Percentiles rank a stretch among this genome's conserved stretches.
phyloP scores from a whole-genome alignment of 2,329 filamentous ascomycete genomes.

The Calonectria hawksworthii region DNA sequence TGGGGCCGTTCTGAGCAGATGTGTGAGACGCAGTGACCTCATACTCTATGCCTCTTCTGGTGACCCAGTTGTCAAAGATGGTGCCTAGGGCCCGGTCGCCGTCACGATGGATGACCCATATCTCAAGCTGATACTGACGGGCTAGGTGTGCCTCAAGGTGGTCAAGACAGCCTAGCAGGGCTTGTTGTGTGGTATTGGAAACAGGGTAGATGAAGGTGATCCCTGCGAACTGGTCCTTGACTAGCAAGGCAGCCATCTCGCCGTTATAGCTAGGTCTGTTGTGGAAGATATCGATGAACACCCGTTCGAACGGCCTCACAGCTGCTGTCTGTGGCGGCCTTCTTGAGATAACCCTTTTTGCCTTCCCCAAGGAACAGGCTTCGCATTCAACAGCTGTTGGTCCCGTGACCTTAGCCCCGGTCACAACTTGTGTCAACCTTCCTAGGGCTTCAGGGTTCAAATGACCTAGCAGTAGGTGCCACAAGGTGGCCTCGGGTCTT shows the following conservation, averaged over 20 bases:
- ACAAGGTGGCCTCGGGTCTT: neutral
- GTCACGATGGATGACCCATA: constrained; percentile 11
- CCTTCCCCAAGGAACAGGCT: neutral
- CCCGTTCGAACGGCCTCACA: neutral
- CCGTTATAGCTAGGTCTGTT: constrained; percentile 7
- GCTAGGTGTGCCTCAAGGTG: neutral
- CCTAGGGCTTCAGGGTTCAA: neutral
- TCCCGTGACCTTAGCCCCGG: neutral
- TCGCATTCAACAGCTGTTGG: neutral
- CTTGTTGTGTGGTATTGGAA: neutral
- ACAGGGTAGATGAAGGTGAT: neutral
- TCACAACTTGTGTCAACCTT: neutral
- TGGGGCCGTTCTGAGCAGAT: constrained; percentile 11
- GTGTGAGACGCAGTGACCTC: neutral
- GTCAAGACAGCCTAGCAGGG: neutral
- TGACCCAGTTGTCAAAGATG: neutral
- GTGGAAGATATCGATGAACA: neutral
- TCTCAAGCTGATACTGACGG: neutral
- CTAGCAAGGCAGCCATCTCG: neutral
- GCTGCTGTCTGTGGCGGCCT: neutral
- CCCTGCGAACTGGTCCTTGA: constrained; percentile 1
- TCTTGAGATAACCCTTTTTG: neutral
- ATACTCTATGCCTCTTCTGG: neutral
- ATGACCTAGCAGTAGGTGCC: neutral
- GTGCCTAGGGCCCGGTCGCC: neutral